Base-by-base conservation (phyloP, 2,329 filamentous ascomycete species). In the Byssothecium circinans region DNA sequence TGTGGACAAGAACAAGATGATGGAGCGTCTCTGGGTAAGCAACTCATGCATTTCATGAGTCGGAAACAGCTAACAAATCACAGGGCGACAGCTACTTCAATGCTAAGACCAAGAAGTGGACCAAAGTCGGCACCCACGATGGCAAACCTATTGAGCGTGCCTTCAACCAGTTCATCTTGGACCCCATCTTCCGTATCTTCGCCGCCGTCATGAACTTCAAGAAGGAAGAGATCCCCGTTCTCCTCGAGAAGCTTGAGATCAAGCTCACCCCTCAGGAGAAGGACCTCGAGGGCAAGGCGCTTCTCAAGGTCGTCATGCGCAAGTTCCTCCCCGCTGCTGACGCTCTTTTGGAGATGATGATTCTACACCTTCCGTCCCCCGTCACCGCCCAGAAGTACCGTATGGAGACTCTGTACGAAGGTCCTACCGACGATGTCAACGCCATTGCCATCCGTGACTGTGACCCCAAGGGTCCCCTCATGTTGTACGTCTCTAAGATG, bases 401-500 rank as follows among this genome's bases (percentile, higher is more conserved):
- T 87, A 87, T 84, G 71, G 94, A 97, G 85, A 96, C 91, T 74
- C 85, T 99, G 62, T 99, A 99, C 82, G 94, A 99, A 84, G 94
- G 94, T 84, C 94, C 94, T 67, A 71, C 80, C 51, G 94, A 99
- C 74, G 94, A 99, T 69, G 87, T 90, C 77, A 86, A 86, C 68
- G 91, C 88, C 81, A 88, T 96, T 74, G 91, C 86, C 84, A 96
- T 99, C 84, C 91, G 91, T 70, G 91, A 97, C 84, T 97, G 94
- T 77, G 90, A 99, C 77, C 83, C 92, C 78, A 95, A 96, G 83
- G 94, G 84, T 76, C 89, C 92, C 70, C 94, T 99, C 78, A 99
- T 99, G 94, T 84, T 97, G 66, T 99, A 99, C 88, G 91, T 99
- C 77, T 99, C 94, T 78, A 99, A 99, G 90, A 99, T 99, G 94